A percentile compares a stretch with the other conserved stretches of the same genome.
phyloP scores from a whole-genome alignment of 768 basidiomycete species.

The Pleurotus tuoliensis region DNA sequence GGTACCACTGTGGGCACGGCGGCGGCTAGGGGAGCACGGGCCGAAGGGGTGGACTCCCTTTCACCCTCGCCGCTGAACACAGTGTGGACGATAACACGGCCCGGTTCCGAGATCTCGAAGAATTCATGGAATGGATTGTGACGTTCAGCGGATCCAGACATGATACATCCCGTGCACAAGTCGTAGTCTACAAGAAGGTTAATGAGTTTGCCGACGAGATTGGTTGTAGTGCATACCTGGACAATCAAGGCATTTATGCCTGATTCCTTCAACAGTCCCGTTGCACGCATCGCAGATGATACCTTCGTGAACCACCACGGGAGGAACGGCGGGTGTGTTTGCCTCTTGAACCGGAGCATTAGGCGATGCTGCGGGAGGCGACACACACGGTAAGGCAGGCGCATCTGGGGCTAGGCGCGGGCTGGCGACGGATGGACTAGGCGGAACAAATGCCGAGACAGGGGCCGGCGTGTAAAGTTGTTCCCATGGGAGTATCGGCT shows the following conservation, averaged over 20 bases:
- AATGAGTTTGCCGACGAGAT: not conserved
- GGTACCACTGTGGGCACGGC: slow-evolving; percentile 9
- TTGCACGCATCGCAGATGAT: slow-evolving; percentile 69
- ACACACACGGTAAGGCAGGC: slow-evolving; percentile 12
- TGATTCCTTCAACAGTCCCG: slow-evolving; percentile 51
- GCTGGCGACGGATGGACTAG: not conserved
- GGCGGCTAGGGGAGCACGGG: slow-evolving; percentile 8
- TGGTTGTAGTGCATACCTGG: slow-evolving; percentile 37
- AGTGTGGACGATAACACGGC: slow-evolving; percentile 61
- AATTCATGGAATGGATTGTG: slow-evolving; percentile 71
- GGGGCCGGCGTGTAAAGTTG: not conserved
- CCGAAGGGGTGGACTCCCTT: slow-evolving; percentile 12
- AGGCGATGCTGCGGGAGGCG: slow-evolving; percentile 12
- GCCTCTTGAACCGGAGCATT: slow-evolving; percentile 5
- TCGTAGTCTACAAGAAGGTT: slow-evolving; percentile 54
- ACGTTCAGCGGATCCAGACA: slow-evolving; percentile 39
- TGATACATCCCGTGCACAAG: slow-evolving; percentile 59
- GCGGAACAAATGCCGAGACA: not conserved
- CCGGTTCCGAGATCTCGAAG: slow-evolving; percentile 63
- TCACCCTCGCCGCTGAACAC: slow-evolving; percentile 42
- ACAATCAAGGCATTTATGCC: slow-evolving; percentile 83
- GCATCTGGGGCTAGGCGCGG: slow-evolving; percentile 1
- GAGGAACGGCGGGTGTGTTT: slow-evolving; percentile 15
- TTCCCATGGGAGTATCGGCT: not conserved
- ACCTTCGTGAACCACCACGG: slow-evolving; percentile 44